Evolutionary conservation across 257 asterid genomes (phyloP), one percentile per base, ranked within the genome.

Genomic region (Penstemon eatonii): DNA sequence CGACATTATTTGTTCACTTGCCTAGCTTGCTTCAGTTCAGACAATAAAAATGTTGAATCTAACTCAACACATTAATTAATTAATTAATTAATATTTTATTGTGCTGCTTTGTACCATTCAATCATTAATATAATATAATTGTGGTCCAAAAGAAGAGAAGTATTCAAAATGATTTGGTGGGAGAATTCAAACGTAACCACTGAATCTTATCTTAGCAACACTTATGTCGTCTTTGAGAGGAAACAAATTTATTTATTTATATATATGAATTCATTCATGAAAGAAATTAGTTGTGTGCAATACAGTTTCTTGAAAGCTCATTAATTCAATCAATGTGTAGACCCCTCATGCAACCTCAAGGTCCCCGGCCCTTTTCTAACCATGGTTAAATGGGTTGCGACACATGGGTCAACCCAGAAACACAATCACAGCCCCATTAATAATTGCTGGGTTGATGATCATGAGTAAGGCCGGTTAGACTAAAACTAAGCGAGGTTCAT

Each of bases 101-200:
- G 38, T 56, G 63, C 56, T 56, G 63, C 56, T 66, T 53, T 43
- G 73, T 67, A 25, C 67, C 50, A 43, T 49, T 69, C 64, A 68
- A 41, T 60, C 36, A 55, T 68, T 56, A 59, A 5, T 38, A 25
- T 38, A 25, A 1, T 25, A 25, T 2, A 10, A 53, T 52, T 12
- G 81, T 61, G 81, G 81, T 67, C 81, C 76, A 46, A 7, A 42
- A 53, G 52, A 65, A 54, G 60, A 62, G 45, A 57, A 52, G 7
- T 61, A 70, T 70, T 49, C 72, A 51, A 18, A 51, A 45, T 50
- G 65, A 18, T 60, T 58, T 59, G 56, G 65, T 36, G 9, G 51
- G 64, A 66, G 58, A 33, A 55, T 68, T 59, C 50, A 70, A 66
- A 15, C 18, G 18, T 15, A 15, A 67, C 54, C 80, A 68, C 62